Conservation (phyloP, 1,284 basidiomycete genomes). For the Irpex rosettiformis region DNA sequence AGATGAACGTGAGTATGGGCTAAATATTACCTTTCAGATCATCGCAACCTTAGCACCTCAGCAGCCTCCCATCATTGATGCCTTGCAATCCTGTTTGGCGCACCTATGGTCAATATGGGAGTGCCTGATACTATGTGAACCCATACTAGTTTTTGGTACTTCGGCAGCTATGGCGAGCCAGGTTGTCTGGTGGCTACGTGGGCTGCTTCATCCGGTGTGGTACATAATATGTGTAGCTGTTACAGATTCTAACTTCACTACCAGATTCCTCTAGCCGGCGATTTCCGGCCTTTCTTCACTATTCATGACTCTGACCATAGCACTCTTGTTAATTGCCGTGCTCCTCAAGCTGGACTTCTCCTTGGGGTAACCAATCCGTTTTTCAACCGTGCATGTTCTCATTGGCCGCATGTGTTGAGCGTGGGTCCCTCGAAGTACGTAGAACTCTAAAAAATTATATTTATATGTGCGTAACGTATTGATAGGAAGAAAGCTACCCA, state of each 20-base stretch:
- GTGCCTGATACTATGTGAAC: conserved; percentile 84
- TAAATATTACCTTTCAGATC: conserved; percentile 48
- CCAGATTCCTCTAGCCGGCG: conserved; percentile 80
- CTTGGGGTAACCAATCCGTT: conserved; percentile 96
- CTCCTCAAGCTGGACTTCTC: conserved; percentile 81
- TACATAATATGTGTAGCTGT: conserved; percentile 5
- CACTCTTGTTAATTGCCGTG: conserved; percentile 74
- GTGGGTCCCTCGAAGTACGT: conserved; percentile 41
- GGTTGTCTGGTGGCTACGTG: conserved; percentile 88
- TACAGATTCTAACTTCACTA: neutral
- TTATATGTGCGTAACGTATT: conserved; percentile 1
- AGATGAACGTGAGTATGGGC: conserved; percentile 39
- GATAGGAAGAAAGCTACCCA: neutral
- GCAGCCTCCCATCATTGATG: conserved; percentile 62
- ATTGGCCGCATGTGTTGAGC: conserved; percentile 91
- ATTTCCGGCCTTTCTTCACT: conserved; percentile 93
- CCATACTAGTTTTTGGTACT: conserved; percentile 80
- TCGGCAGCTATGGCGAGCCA: conserved; percentile 82
- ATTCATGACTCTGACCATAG: conserved; percentile 90
- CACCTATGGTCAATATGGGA: conserved; percentile 96
- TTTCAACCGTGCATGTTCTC: conserved; percentile 82
- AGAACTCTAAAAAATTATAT: neutral
- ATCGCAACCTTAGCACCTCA: conserved; percentile 76
- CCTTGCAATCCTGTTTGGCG: conserved; percentile 74
- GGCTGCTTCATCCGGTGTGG: conserved; percentile 81